These are phyloP conservation scores for Metarhizium album DNA, from an alignment of 2,329 filamentous ascomycete genomes.

Conservation along the genomic window DNA sequence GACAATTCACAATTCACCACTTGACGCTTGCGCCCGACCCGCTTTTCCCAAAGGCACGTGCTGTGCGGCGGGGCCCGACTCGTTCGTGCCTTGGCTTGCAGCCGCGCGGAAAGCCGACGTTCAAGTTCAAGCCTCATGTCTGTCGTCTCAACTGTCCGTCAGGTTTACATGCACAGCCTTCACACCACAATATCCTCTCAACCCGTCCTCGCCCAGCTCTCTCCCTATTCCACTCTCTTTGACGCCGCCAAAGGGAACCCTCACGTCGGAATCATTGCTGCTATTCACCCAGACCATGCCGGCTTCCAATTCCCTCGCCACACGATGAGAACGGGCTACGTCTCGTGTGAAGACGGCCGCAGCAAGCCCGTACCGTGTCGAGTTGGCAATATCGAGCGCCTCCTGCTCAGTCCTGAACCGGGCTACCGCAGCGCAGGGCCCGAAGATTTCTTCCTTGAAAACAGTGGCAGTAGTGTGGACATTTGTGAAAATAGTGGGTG, in stretches of 20 bases:
- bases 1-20: background rate
- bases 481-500: slow-evolving; percentile 19
- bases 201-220: slow-evolving; percentile 19
- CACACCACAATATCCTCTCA: slow-evolving; percentile 17
- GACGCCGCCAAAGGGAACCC: slow-evolving; percentile 22
- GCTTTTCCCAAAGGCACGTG: no score
- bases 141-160: slow-evolving; percentile 5
- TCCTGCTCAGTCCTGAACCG: slow-evolving; percentile 19
- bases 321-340: slow-evolving; percentile 28
- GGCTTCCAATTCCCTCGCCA: slow-evolving; percentile 40
- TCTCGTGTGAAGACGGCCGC: slow-evolving; percentile 44
- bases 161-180: slow-evolving; percentile 22
- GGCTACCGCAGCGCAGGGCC: slow-evolving; percentile 17
- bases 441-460: slow-evolving; percentile 22
- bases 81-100: no score
- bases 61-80: no score
- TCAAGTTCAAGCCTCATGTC: no score
- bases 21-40: no score
- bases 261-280: slow-evolving; percentile 21
- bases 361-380: slow-evolving; percentile 43
- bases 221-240: slow-evolving; percentile 22
- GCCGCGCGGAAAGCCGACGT: no score
- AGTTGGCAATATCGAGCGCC: slow-evolving; percentile 18
- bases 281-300: slow-evolving; percentile 35
- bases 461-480: slow-evolving; percentile 13